A percentile compares a stretch with the other conserved stretches of the same genome.
phyloP scores from a whole-genome alignment of 495 filamentous ascomycete species.

The Massariosphaeria phaeospora region DNA sequence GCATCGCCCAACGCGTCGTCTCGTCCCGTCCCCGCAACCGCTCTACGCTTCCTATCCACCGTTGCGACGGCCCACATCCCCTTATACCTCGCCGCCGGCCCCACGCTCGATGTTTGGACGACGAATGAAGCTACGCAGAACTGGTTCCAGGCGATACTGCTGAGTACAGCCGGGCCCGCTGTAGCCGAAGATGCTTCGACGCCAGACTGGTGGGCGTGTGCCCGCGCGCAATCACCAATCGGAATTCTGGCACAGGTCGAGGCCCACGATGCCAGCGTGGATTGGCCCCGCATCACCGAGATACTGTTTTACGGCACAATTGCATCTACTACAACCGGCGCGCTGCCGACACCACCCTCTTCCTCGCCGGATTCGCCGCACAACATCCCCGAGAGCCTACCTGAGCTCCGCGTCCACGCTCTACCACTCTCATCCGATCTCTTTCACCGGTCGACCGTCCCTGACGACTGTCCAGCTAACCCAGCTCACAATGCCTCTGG shows the following conservation, averaged over 20 bases:
- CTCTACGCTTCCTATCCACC: conserved; percentile 27
- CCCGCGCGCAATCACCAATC: conserved; percentile 28
- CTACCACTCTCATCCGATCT: conserved; percentile 43
- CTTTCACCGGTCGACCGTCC: conserved; percentile 8
- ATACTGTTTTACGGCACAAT: conserved; percentile 50
- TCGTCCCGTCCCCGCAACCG: conserved; percentile 12
- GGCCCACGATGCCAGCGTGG: background rate
- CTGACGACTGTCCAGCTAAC: conserved; percentile 14
- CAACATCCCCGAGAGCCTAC: background rate
- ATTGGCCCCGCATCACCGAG: conserved; percentile 43
- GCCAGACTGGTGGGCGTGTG: conserved; percentile 27
- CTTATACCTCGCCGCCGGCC: conserved; percentile 30
- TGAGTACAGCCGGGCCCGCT: conserved; percentile 5
- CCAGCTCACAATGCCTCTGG: conserved; percentile 3
- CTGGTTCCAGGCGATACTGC: conserved; percentile 30
- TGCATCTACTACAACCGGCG: background rate
- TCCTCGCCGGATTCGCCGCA: conserved; percentile 37
- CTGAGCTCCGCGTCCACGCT: conserved; percentile 35
- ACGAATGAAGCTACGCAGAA: conserved; percentile 19
- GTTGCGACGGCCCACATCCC: conserved; percentile 31
- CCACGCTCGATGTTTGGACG: conserved; percentile 31
- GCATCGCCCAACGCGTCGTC: conserved; percentile 7
- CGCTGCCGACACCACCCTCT: conserved; percentile 45
- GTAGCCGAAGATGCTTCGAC: background rate
- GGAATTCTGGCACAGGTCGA: conserved; percentile 28